These are phyloP conservation scores for Colletotrichum lentis DNA, from an alignment of 2,329 filamentous ascomycete species.

Conservation along the genomic window DNA sequence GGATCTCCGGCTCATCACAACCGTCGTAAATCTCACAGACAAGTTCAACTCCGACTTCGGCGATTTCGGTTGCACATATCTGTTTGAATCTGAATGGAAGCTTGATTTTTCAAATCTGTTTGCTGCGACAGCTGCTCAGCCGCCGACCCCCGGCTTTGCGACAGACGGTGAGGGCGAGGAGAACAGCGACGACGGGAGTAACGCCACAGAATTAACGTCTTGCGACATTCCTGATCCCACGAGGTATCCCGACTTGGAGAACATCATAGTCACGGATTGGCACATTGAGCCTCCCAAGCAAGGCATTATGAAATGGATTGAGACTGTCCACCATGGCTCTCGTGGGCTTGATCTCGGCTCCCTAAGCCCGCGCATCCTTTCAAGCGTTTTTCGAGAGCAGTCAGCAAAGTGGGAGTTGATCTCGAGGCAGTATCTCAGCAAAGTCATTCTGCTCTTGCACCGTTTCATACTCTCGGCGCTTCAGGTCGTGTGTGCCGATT, in stretches of 20 bases:
- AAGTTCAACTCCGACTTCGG: no score
- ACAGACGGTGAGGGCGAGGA: no score
- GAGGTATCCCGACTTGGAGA: conserved; percentile 7
- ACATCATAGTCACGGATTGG: conserved; percentile 19
- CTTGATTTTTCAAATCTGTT: no score
- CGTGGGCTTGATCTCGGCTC: conserved; percentile 16
- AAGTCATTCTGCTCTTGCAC: conserved; percentile 8
- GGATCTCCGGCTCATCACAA: conserved; percentile 17
- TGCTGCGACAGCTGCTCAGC: no score
- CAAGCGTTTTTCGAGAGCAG: conserved; percentile 10
- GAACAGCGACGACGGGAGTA: no score
- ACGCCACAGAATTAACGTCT: no score
- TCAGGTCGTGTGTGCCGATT: conserved; percentile 4
- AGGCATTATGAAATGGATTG: conserved; percentile 26
- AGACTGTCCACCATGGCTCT: conserved; percentile 4
- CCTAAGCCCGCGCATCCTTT: not conserved
- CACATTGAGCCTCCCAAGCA: not conserved
- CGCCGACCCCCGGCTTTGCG: no score
- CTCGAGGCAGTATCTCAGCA: conserved; percentile 16
- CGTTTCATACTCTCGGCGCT: not conserved
- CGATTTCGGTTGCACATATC: no score
- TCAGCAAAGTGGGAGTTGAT: conserved; percentile 16
- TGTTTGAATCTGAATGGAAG: no score
- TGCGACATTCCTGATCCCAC: conserved; percentile 4
- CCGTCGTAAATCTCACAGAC: conserved; percentile 2